Percentiles rank a stretch among this genome's conserved stretches.
phyloP scores from a whole-genome alignment of 805 yeast species.

The Lipomyces spencermartinsiae region DNA sequence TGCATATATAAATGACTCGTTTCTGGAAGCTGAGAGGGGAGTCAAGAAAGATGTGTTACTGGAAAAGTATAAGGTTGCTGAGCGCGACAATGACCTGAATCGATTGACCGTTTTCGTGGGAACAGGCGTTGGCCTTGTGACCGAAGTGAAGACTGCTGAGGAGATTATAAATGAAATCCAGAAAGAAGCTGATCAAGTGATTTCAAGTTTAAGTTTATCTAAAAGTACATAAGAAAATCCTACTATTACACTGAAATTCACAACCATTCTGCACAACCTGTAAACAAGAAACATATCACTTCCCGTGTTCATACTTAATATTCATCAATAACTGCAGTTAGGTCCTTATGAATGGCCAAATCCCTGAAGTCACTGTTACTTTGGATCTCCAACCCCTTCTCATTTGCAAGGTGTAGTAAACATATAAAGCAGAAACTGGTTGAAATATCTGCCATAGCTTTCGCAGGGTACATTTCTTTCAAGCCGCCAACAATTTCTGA shows the following conservation, averaged over 20 bases:
- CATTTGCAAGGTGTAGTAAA: slow-evolving; percentile 83
- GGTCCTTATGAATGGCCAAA: slow-evolving; percentile 27
- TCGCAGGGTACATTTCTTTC: slow-evolving; percentile 59
- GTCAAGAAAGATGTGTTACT: neutral
- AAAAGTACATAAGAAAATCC: neutral
- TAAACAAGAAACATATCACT: neutral
- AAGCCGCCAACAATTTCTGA: slow-evolving; percentile 58
- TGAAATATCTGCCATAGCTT: slow-evolving; percentile 69
- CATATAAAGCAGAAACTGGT: slow-evolving; percentile 88
- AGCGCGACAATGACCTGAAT: slow-evolving; percentile 9
- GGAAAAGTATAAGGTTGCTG: slow-evolving; percentile 17
- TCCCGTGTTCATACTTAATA: slow-evolving; percentile 5
- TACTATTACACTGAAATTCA: neutral
- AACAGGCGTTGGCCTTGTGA: slow-evolving; percentile 26
- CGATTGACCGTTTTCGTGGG: slow-evolving; percentile 28
- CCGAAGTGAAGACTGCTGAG: slow-evolving; percentile 17
- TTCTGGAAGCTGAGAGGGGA: slow-evolving; percentile 12
- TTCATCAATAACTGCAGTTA: slow-evolving; percentile 29
- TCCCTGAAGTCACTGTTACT: slow-evolving; percentile 53
- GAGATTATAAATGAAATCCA: slow-evolving; percentile 11
- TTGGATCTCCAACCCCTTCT: slow-evolving; percentile 69
- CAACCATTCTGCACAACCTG: neutral
- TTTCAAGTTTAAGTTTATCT: neutral
- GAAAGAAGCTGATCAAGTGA: slow-evolving; percentile 10
- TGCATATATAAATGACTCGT: slow-evolving; percentile 23